Evolutionary conservation across 2,329 filamentous ascomycete genomes (phyloP).

Genomic region (Hypomyces rosellus): DNA sequence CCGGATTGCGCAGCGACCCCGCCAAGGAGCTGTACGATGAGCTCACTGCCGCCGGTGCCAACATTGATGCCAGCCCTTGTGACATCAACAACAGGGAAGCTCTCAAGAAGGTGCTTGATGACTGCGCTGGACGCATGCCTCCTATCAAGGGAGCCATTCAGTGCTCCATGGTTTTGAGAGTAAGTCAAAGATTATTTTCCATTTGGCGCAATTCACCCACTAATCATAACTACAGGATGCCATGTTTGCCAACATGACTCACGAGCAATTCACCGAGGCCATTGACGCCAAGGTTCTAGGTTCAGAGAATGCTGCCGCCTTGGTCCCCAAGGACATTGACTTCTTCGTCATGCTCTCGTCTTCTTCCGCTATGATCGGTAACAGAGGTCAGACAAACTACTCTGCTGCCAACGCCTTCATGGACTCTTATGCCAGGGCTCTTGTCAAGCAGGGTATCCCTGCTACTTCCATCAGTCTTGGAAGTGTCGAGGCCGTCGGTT

Average conservation of each 20-base stretch:
- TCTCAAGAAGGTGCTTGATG: too few species aligned
- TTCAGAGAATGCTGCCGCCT: constrained; percentile 24
- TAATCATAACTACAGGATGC: neutral
- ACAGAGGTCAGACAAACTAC: constrained; percentile 35
- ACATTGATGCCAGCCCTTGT: too few species aligned
- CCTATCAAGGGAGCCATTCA: constrained; percentile 18
- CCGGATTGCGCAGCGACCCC: too few species aligned
- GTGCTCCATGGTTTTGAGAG: constrained; percentile 16
- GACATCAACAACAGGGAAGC: too few species aligned
- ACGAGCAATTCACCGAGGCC: constrained; percentile 23
- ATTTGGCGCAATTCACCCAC: too few species aligned
- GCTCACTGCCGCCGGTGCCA: too few species aligned
- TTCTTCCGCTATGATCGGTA: constrained; percentile 26
- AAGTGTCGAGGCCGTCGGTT: too few species aligned
- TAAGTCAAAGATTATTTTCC: neutral
- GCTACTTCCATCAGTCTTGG: too few species aligned
- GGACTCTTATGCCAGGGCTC: constrained; percentile 16
- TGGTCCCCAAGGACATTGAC: constrained; percentile 28
- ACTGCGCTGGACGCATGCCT: constrained; percentile 5
- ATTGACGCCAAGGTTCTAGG: constrained; percentile 26
- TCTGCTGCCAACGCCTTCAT: constrained; percentile 27
- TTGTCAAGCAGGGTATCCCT: too few species aligned
- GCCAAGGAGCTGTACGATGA: too few species aligned
- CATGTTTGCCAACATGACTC: constrained; percentile 17
- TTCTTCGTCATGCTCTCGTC: constrained; percentile 36